Evolutionary conservation across 148 eudicot species (phyloP).

Genomic region (Nyssa sinensis): DNA sequence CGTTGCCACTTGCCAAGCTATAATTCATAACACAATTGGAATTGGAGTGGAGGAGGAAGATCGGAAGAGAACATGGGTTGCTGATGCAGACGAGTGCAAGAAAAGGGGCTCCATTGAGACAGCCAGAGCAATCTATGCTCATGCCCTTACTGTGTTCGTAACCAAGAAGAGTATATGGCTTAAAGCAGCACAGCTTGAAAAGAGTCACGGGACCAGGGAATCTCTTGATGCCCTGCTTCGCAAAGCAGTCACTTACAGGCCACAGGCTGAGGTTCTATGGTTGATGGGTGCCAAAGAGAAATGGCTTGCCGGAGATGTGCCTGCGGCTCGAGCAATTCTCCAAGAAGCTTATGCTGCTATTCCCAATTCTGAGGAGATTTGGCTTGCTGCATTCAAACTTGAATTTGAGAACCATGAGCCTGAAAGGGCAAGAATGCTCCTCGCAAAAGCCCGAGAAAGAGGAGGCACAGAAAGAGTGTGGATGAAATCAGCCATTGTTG

Average conservation of each 20-base stretch:
- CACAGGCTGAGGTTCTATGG: conserved; percentile 94
- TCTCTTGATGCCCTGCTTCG: conserved; percentile 83
- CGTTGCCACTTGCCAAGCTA: conserved; percentile 81
- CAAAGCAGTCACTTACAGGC: conserved; percentile 79
- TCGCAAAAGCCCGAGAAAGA: conserved; percentile 84
- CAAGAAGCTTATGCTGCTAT: conserved; percentile 93
- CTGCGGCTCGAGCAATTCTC: conserved; percentile 86
- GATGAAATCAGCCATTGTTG: conserved; percentile 97
- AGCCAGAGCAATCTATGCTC: conserved; percentile 84
- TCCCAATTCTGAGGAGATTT: conserved; percentile 90
- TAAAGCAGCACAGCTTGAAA: conserved; percentile 92
- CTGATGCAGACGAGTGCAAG: conserved; percentile 97
- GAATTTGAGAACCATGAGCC: conserved; percentile 92
- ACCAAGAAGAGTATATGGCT: conserved; percentile 96
- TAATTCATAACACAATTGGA: conserved; percentile 70
- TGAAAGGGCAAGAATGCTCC: conserved; percentile 86
- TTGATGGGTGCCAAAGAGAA: conserved; percentile 98
- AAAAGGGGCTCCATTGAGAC: conserved; percentile 95
- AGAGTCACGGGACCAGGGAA: conserved; percentile 82
- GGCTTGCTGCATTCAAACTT: conserved; percentile 95
- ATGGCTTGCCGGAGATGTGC: conserved; percentile 98
- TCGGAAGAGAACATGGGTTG: conserved; percentile 97
- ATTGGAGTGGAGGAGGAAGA: conserved; percentile 95
- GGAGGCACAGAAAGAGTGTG: conserved; percentile 91
- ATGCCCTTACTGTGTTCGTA: conserved; percentile 75